Conservation (phyloP, 352 stramenopile genomes). For the Phytophthora lateralis region DNA sequence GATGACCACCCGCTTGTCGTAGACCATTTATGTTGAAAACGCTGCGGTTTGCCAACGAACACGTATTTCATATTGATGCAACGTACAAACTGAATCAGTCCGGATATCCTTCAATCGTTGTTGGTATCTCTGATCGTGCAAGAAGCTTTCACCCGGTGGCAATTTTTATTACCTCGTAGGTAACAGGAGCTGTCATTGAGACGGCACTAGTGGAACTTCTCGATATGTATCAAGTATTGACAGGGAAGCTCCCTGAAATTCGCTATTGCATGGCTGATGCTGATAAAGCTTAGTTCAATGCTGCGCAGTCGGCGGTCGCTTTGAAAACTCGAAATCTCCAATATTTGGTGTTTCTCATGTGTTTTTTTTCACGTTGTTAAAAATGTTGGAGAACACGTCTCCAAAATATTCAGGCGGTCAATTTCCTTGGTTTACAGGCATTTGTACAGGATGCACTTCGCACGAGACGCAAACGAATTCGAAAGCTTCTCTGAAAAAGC, state of each 20-base stretch:
- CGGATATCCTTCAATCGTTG: slow-evolving; percentile 1
- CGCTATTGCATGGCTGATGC: slow-evolving; percentile 1
- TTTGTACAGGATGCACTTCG: background rate
- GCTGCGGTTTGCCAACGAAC: background rate
- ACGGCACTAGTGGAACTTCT: background rate
- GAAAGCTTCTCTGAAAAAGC: background rate
- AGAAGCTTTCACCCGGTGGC: background rate
- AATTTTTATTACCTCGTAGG: background rate
- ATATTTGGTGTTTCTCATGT: background rate
- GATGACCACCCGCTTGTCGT: slow-evolving; percentile 3
- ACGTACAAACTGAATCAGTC: slow-evolving; percentile 13
- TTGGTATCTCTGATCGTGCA: background rate
- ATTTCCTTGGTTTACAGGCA: background rate
- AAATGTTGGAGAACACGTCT: slow-evolving; percentile 7
- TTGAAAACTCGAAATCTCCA: background rate
- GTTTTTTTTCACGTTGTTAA: slow-evolving; percentile 16
- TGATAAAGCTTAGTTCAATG: slow-evolving; percentile 13
- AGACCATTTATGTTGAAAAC: slow-evolving; percentile 5
- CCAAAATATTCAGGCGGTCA: background rate
- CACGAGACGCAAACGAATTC: background rate
- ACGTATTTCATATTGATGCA: slow-evolving; percentile 9
- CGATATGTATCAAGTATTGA: background rate
- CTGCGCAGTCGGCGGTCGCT: background rate
- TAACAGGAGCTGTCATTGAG: background rate
- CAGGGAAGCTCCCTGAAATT: background rate